Evolutionary conservation across 2,329 filamentous ascomycete species (phyloP).

Genomic region (Neocucurbitaria cava): DNA sequence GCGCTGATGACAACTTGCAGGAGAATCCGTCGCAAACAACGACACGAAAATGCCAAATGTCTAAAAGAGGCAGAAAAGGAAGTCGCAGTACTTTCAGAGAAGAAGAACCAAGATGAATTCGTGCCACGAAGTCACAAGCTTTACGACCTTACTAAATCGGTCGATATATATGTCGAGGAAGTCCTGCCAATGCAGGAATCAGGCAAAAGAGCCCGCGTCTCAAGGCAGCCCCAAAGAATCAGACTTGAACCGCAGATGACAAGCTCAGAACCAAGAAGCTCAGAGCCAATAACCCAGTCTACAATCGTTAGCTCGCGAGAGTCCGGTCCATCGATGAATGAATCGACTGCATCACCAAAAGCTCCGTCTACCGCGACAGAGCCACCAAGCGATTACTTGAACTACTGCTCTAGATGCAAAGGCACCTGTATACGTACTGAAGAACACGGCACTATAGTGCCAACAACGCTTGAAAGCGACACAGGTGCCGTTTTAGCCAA

Average conservation of each 20-base stretch:
- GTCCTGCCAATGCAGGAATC: not conserved
- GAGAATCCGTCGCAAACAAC: not conserved
- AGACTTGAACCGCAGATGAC: not conserved
- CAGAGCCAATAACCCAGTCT: not conserved
- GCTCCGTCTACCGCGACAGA: no score
- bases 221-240: not conserved
- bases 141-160: not conserved
- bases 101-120: not conserved
- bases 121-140: not conserved
- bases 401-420: no score
- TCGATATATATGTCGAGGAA: not conserved
- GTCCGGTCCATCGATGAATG: no score
- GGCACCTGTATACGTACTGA: no score
- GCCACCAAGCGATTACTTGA: no score
- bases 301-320: not conserved
- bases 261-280: not conserved
- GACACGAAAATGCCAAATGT: not conserved
- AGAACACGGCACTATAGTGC: no score
- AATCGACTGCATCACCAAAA: no score
- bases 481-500: no score
- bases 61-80: not conserved
- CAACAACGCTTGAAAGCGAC: no score
- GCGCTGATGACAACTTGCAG: not conserved
- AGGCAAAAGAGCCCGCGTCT: not conserved
- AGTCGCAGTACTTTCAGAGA: not conserved